Conservation (phyloP, 345 rosid genomes). For the Camelina neglecta region DNA sequence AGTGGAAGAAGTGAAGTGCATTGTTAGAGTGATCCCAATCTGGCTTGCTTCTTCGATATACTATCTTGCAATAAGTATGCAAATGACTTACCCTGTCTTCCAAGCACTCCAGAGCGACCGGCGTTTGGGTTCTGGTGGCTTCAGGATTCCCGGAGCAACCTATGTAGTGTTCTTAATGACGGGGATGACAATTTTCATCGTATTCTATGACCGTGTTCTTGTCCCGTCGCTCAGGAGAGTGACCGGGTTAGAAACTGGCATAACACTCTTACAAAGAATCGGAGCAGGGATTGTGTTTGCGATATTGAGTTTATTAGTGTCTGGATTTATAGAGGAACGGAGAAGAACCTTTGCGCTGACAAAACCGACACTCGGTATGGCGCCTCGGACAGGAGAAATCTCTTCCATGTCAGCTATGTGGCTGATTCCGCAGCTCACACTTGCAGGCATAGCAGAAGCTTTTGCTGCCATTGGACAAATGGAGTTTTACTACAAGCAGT, state of each 20-base stretch:
- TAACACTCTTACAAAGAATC: slow-evolving; percentile 52
- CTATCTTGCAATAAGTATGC: slow-evolving; percentile 48
- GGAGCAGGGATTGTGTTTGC: slow-evolving; percentile 55
- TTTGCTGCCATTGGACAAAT: slow-evolving; percentile 47
- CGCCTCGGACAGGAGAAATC: slow-evolving; percentile 49
- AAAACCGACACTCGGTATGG: slow-evolving; percentile 57
- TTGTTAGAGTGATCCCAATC: slow-evolving; percentile 61
- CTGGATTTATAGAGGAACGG: slow-evolving; percentile 53
- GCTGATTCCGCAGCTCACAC: slow-evolving; percentile 58
- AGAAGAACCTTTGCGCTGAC: slow-evolving; percentile 53
- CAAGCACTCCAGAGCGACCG: slow-evolving; percentile 66
- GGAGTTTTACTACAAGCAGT: slow-evolving; percentile 63
- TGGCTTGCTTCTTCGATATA: slow-evolving; percentile 57
- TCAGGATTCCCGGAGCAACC: slow-evolving; percentile 59
- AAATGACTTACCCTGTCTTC: slow-evolving; percentile 59
- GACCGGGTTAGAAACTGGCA: slow-evolving; percentile 53
- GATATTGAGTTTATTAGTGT: slow-evolving; percentile 47
- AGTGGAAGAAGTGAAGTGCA: slow-evolving; percentile 73
- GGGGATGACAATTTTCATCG: slow-evolving; percentile 54
- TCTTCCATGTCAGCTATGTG: slow-evolving; percentile 61
- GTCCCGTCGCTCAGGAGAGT: slow-evolving; percentile 52
- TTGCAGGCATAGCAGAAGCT: slow-evolving; percentile 61
- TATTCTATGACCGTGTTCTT: slow-evolving; percentile 57
- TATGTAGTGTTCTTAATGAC: slow-evolving; percentile 59
- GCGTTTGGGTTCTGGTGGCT: slow-evolving; percentile 52